These are phyloP conservation scores for Telopea speciosissima DNA, from an alignment of 177 flowering plant species.

Conservation along the genomic window DNA sequence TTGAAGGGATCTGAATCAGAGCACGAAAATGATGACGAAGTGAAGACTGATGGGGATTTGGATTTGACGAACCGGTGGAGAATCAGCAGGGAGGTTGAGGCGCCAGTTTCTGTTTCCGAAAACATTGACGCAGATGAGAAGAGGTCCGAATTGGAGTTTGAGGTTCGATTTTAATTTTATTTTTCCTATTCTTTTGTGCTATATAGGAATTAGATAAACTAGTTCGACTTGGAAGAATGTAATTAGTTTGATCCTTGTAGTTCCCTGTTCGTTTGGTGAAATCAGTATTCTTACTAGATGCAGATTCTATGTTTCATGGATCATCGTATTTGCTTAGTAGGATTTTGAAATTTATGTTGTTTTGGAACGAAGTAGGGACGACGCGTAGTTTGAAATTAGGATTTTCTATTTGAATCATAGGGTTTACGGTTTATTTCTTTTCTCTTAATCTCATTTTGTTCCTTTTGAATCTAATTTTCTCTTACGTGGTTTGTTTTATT, in stretches of 20 bases:
- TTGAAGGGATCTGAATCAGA: slow-evolving; percentile 27
- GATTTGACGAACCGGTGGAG: slow-evolving; percentile 14
- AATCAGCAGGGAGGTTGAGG: slow-evolving; percentile 15
- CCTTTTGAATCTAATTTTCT: background rate
- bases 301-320: background rate
- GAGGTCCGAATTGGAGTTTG: slow-evolving; percentile 47
- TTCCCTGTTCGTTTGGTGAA: background rate
- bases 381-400: background rate
- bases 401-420: background rate
- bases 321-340: background rate
- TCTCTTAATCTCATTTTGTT: background rate
- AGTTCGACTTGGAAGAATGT: background rate
- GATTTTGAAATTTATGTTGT: background rate
- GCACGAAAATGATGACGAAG: slow-evolving; percentile 11
- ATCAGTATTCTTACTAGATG: too few relatives aligned
- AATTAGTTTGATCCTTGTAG: background rate
- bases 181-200: background rate
- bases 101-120: slow-evolving; percentile 17
- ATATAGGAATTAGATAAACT: background rate
- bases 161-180: slow-evolving; percentile 23
- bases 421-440: background rate
- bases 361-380: background rate
- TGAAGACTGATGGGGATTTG: slow-evolving; percentile 4
- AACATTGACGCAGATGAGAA: slow-evolving; percentile 42
- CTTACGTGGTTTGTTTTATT: slow-evolving; percentile 3